Conservation (phyloP, 78 protist species). For the Creolimax fragrantissima region DNA sequence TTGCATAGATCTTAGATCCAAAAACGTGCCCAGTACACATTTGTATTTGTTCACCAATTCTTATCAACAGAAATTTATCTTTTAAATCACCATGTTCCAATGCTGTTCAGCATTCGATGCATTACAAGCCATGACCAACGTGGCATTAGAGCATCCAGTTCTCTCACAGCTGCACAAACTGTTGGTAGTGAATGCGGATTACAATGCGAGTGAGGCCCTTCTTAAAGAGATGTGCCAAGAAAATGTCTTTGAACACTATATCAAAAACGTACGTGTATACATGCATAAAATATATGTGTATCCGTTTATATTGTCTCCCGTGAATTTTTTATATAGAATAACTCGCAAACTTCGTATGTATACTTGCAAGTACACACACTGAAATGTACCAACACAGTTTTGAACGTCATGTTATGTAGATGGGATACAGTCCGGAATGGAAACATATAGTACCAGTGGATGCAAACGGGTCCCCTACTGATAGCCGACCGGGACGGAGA, state of each 20-base stretch:
- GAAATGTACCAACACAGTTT: background rate
- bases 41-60: no score
- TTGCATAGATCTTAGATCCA: no score
- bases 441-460: background rate
- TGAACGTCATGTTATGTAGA: background rate
- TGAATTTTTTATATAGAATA: background rate
- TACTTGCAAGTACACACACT: background rate
- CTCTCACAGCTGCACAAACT: background rate
- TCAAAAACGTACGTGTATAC: background rate
- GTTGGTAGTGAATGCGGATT: background rate
- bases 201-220: background rate
- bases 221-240: background rate
- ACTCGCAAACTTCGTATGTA: background rate
- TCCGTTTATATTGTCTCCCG: background rate
- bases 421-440: background rate
- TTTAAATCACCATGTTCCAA: no score
- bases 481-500: background rate
- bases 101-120: background rate
- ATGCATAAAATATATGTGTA: background rate
- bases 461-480: background rate
- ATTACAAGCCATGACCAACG: background rate
- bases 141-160: background rate
- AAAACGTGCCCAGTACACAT: no score
- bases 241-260: background rate
- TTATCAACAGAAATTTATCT: no score